phyloP scores from a whole-genome alignment of 2,329 filamentous ascomycete species.

The Pseudopithomyces chartarum region DNA sequence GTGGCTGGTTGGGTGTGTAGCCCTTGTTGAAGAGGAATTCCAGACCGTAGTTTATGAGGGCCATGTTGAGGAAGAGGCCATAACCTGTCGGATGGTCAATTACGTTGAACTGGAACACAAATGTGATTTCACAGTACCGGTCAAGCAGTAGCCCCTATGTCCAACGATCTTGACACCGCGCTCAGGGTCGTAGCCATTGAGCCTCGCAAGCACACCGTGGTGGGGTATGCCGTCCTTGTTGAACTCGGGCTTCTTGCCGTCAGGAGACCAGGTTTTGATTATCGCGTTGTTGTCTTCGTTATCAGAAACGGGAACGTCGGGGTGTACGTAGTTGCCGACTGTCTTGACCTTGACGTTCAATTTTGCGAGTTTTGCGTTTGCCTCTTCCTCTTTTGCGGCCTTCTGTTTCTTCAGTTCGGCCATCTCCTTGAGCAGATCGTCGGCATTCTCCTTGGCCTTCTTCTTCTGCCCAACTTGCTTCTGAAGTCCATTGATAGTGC shows the following conservation, averaged over 20 bases:
- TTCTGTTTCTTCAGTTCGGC: constrained; percentile 78
- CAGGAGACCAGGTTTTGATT: constrained; percentile 79
- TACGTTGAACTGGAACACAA: no score
- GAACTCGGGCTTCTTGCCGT: constrained; percentile 74
- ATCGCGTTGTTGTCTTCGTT: constrained; percentile 88
- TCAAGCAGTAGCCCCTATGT: constrained; percentile 91
- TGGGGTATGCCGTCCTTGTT: constrained; percentile 84
- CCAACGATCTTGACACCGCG: constrained; percentile 82
- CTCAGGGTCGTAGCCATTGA: constrained; percentile 92
- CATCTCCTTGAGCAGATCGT: constrained; percentile 79
- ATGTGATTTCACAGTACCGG: constrained; percentile 28
- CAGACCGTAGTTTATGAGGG: constrained; percentile 91
- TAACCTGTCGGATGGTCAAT: constrained; percentile 57
- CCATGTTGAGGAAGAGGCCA: constrained; percentile 90
- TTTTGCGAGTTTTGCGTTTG: constrained; percentile 73
- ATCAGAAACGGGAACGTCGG: constrained; percentile 80
- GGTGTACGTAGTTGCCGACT: constrained; percentile 91
- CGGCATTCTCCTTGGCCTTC: constrained; percentile 86
- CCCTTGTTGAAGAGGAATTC: constrained; percentile 83
- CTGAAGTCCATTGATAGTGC: constrained; percentile 84
- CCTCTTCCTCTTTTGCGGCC: constrained; percentile 75
- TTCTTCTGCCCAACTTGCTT: constrained; percentile 92
- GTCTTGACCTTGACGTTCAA: constrained; percentile 80
- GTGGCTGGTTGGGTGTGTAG: constrained; percentile 72
- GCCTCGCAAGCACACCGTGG: constrained; percentile 86